Evolutionary conservation across 1,139 yeast species (phyloP), one percentile per base, ranked within the genome.

Genomic region (Pichia sp.): DNA sequence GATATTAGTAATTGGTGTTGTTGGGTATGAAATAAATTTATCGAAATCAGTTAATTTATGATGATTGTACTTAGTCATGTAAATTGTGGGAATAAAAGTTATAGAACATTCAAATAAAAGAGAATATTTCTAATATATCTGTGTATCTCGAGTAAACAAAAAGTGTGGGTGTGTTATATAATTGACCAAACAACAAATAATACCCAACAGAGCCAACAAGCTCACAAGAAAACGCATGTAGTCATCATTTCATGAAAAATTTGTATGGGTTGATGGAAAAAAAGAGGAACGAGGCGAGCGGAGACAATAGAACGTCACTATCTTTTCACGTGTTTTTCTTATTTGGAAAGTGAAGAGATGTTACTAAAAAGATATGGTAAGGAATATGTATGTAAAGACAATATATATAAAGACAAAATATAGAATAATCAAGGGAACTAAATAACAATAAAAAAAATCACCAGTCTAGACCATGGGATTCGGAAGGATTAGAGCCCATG

Each of bases 401-500:
- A 32, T 18, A 18, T n/a, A 18, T 16, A 32, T 16, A 32, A n/a
- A 11, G 30, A n/a, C 7, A 5, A n/a, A 30, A 30, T 32, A 32
- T 4, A 32, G 11, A 18, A 1, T n/a, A n/a, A n/a, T n/a, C n/a
- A 32, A 6, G 22, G 9, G 18, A 32, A 16, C 13, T 3, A 16
- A 7, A 7, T 9, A 6, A 11, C n/a, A 3, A 12, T 25, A n/a
- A n/a, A n/a, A n/a, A 30, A 9, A 30, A n/a, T 30, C 20, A 62
- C 66, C 66, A 62, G 16, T 60, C 64, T 15, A 60, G 47, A 15
- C 54, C 58, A n/a, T 53, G 40, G 8, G 45, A 46, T 25, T 65
- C 60, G 42, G 58, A 67, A 4, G 71, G 69, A 51, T 64, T 66
- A 7, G 64, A 53, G 39, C 72, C 71, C 53, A 66, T 62, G 57